Evolutionary conservation across 139 green algal genomes (phyloP).

Genomic region (Chlorella sp.): DNA sequence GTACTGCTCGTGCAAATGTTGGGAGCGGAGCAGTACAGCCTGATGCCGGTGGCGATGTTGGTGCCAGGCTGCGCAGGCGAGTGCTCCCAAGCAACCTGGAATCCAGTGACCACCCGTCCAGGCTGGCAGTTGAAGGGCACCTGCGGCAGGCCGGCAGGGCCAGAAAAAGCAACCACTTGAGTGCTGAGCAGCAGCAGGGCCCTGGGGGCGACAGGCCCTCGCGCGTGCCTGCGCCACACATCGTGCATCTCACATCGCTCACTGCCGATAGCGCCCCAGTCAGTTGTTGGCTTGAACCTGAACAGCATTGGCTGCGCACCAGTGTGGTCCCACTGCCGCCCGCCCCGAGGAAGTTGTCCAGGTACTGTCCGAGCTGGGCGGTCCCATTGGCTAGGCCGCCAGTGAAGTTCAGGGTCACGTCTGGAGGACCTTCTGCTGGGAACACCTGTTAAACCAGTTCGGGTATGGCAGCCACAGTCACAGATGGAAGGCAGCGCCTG

Average conservation of each 20-base stretch:
- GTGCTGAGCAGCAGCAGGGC: too few species aligned
- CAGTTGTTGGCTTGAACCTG: too few species aligned
- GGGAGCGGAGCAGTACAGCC: background rate
- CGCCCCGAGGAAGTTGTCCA: conserved; percentile 20
- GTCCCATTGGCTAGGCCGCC: background rate
- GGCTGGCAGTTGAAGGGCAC: background rate
- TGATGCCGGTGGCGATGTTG: conserved; percentile 8
- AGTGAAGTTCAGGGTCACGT: background rate
- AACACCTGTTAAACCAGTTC: conserved; percentile 6
- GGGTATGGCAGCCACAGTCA: too few species aligned
- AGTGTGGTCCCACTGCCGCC: background rate
- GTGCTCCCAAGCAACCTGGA: conserved; percentile 11
- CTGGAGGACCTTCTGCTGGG: background rate
- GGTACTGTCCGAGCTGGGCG: background rate
- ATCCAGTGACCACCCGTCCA: background rate
- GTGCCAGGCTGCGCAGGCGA: background rate
- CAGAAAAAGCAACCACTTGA: too few species aligned
- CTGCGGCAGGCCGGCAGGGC: conserved; percentile 8
- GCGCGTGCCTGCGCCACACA: too few species aligned
- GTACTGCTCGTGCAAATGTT: too few species aligned
- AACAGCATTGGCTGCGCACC: background rate
- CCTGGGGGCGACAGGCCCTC: background rate
- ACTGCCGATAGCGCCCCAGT: too few species aligned
- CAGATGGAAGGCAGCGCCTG: too few species aligned
- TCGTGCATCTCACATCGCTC: too few species aligned